Base-by-base conservation (phyloP, 2,329 filamentous ascomycete genomes). In the Colletotrichum sp. region DNA sequence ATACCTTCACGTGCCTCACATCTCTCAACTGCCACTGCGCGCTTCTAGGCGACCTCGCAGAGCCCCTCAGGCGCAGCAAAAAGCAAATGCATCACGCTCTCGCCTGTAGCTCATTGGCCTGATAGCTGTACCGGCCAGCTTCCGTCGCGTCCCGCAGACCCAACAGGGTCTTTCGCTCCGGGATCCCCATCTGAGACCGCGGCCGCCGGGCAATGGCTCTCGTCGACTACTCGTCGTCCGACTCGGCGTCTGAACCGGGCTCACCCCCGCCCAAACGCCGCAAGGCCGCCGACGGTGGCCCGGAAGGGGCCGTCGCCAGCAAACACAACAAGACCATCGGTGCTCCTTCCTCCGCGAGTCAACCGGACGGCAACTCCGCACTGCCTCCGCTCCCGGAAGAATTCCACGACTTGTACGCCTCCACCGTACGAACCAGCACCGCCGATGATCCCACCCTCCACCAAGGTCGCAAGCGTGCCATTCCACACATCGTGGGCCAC, bases 371-470 rank as follows among this genome's bases (percentile, higher is more conserved):
- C 13, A 55, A 64, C 12, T 78, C 82, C 6, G 80, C 78, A 7
- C 85, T 96, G 43, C 95, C 95, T 34, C 94, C 96, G 10, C 89
- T 98, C 26, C 96, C 96, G 10, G 85, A 92, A 15, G 87, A 91
- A 71, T 99, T 99, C 84, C 94, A 96, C 83, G 94, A 98, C 83
- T 90, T 99, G 71, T 99, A 99, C 85, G 94, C 96, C 32, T 93
- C 94, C 13, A 94, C 93, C 55, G 93, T 94, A 67, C 92, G 96
- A 77, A 88, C 94, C 77, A 95, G 94, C 84, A 93, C 93, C 55
- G 89, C 88, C 79, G 97, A 99, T 85, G 94, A 98, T 82, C 96
- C 96, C 1, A 89, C 90, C 75, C 88, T 99, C 74, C 97, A 99
- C 83, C 94, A 94, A 36, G 97, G 97, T 70, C 93, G 96, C 61